These are phyloP conservation scores for Canavalia ensiformis DNA, from an alignment of 306 rosid genomes.

Conservation along the genomic window DNA sequence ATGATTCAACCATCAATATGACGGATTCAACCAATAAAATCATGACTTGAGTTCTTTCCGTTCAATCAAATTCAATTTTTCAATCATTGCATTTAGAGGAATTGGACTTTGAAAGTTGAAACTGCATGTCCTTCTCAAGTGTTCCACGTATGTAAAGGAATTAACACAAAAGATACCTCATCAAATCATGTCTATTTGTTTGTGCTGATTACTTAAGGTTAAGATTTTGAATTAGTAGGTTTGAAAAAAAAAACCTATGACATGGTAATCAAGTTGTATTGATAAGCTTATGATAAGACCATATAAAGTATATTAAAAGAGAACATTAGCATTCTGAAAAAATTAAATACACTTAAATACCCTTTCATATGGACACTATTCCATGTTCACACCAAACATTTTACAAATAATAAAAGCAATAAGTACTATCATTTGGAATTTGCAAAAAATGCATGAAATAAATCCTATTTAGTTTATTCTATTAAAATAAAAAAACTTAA, in stretches of 20 bases:
- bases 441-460: slow-evolving; percentile 9
- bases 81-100: not conserved
- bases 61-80: not conserved
- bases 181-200: not conserved
- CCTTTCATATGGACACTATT: not conserved
- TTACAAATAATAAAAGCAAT: slow-evolving; percentile 39
- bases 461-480: not conserved
- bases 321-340: not conserved
- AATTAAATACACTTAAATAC: slow-evolving; percentile 1
- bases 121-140: not conserved
- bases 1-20: no score
- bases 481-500: not conserved
- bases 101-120: not conserved
- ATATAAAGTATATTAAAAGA: not conserved
- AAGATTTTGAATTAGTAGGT: not conserved
- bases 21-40: not conserved
- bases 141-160: not conserved
- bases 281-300: not conserved
- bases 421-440: not conserved
- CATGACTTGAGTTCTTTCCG: not conserved
- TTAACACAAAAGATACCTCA: not conserved
- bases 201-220: not conserved
- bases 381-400: slow-evolving; percentile 38
- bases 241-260: not conserved
- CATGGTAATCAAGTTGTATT: not conserved